These are phyloP conservation scores for Venturia effusa DNA, from an alignment of 2,329 filamentous ascomycete species.

Conservation along the genomic window DNA sequence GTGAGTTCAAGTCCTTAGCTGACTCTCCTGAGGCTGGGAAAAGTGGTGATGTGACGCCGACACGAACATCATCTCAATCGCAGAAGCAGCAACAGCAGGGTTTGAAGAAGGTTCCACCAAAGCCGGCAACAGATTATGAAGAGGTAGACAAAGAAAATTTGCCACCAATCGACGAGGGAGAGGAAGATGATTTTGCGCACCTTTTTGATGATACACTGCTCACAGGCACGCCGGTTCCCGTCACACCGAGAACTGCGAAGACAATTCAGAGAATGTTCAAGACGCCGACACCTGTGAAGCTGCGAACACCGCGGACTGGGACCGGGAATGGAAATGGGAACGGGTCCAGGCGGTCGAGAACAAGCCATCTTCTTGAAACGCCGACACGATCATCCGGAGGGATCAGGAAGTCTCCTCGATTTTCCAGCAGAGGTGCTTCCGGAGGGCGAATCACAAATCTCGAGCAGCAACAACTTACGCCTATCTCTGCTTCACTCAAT, in stretches of 20 bases:
- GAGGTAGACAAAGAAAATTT: conserved; percentile 49
- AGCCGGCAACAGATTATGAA: conserved; percentile 21
- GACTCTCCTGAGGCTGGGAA: conserved; percentile 27
- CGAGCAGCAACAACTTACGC: conserved; percentile 31
- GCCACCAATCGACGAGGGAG: conserved; percentile 25
- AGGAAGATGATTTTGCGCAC: conserved; percentile 44
- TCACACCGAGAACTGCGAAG: conserved; percentile 51
- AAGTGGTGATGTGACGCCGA: conserved; percentile 4
- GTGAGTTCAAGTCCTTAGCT: conserved; percentile 49
- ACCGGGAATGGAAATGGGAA: conserved; percentile 27
- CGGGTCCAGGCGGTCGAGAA: conserved; percentile 16
- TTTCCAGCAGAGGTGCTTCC: neutral
- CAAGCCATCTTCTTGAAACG: conserved; percentile 15
- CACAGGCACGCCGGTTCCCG: conserved; percentile 24
- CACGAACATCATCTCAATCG: neutral
- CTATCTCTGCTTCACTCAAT: conserved; percentile 52
- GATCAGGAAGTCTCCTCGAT: conserved; percentile 24
- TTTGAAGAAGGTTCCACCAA: conserved; percentile 11
- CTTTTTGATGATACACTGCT: conserved; percentile 44
- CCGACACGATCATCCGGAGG: conserved; percentile 28
- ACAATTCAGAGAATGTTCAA: conserved; percentile 36
- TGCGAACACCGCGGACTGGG: conserved; percentile 25
- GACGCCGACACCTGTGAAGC: conserved; percentile 31
- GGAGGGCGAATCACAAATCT: conserved; percentile 12
- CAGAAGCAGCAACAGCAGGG: conserved; percentile 12